Evolutionary conservation across 2,329 filamentous ascomycete genomes (phyloP).

Genomic region (Claviceps maximensis): DNA sequence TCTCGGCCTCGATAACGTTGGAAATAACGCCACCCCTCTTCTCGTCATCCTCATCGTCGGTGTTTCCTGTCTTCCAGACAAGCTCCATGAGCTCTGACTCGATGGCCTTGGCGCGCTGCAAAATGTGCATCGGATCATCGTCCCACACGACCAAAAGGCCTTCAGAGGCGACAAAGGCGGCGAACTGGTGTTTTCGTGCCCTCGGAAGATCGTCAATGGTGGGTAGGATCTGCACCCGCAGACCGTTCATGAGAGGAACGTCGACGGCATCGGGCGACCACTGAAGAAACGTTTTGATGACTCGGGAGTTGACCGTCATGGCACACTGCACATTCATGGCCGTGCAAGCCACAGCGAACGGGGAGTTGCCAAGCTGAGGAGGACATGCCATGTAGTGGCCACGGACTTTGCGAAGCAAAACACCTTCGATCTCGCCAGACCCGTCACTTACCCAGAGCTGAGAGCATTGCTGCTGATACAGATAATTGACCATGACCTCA

Average conservation of each 20-base stretch:
- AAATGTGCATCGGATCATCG: conserved; percentile 59
- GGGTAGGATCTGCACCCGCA: conserved; percentile 64
- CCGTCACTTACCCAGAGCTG: conserved; percentile 62
- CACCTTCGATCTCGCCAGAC: conserved; percentile 56
- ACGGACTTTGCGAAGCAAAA: conserved; percentile 53
- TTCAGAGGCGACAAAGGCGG: conserved; percentile 62
- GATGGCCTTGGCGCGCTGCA: conserved; percentile 56
- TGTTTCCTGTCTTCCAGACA: conserved; percentile 52
- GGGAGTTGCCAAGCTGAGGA: conserved; percentile 45
- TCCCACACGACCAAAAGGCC: conserved; percentile 70
- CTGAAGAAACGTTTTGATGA: conserved; percentile 65
- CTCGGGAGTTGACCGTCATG: conserved; percentile 69
- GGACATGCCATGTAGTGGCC: conserved; percentile 64
- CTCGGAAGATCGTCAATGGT: conserved; percentile 56
- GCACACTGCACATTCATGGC: conserved; percentile 65
- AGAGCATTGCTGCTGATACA: conserved; percentile 68
- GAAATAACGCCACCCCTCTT: conserved; percentile 27
- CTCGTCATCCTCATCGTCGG: conserved; percentile 39
- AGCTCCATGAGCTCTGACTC: conserved; percentile 67
- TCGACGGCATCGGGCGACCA: conserved; percentile 62
- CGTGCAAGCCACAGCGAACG: conserved; percentile 50
- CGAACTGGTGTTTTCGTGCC: conserved; percentile 67
- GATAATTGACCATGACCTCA: conserved; percentile 72
- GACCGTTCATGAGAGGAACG: conserved; percentile 62
- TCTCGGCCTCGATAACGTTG: conserved; percentile 36